Base-by-base conservation (phyloP, 192 early-diverging fungal genomes). In the Entophlyctis luteolus region DNA sequence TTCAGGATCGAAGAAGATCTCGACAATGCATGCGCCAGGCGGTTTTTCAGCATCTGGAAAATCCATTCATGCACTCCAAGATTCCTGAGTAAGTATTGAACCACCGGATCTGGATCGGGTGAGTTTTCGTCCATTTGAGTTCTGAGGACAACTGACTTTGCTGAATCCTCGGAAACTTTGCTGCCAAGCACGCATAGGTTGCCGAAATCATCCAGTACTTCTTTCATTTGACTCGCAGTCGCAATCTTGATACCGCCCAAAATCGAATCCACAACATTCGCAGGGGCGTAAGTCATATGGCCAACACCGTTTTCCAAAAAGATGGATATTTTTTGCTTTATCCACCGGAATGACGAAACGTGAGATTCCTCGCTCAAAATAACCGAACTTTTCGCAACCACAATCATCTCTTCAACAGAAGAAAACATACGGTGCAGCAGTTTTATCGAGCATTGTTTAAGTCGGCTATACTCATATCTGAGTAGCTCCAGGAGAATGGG, bases 401-500 rank as follows among this genome's bases (percentile, higher is more conserved):
- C 47, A 6, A 75, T 6, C 0, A 76, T 4, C 29, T 72, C 71
- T 37, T 72, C 70, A 22, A 67, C 38, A 3, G 74, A 73, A 1
- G 70, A 50, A 34, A 63, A 62, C 55, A 76, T 28, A 8, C 65
- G 48, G 55, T 76, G 74, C 4, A 76, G 47, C 0, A 76, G 25
- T 2, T 54, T 48, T 4, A 76, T 28, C 0, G 71, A 27, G 50
- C 39, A 47, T 48, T 70, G 55, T 36, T 67, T 75, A 10, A 76
- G 48, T 25, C 32, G 54, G 1, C 62, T 27, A 25, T 47, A 59
- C 16, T 76, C 67, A 39, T 73, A 75, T 18, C 57, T 55, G 3
- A 76, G 54, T 2, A 76, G 59, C 28, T 73, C 71, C 0, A 76
- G 63, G 8, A 76, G 45, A 14, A 76, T 67, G 3, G 72, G 72